phyloP scores from a whole-genome alignment of 257 asterid genomes.

The Buddleja alternifolia region DNA sequence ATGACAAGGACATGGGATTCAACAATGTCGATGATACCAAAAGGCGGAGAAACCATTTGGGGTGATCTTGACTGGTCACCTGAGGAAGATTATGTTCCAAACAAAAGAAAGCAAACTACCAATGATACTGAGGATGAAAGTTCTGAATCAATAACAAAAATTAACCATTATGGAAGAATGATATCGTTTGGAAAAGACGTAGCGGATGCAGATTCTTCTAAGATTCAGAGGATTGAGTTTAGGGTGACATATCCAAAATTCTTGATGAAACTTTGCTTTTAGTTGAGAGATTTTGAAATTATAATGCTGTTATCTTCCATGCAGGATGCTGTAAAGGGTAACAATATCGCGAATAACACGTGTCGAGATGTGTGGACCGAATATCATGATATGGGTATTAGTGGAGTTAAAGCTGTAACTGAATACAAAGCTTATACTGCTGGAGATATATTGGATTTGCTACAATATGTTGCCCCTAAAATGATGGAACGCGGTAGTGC shows the following conservation, averaged over 20 bases:
- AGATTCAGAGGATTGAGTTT: conserved; percentile 71
- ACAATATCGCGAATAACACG: conserved; percentile 58
- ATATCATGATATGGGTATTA: conserved; percentile 83
- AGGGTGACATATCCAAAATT: conserved; percentile 53
- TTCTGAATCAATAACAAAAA: conserved; percentile 37
- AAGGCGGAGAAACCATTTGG: conserved; percentile 94
- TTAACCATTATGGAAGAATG: conserved; percentile 65
- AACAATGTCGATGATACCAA: conserved; percentile 93
- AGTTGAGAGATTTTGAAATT: not conserved
- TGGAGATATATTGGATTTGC: conserved; percentile 69
- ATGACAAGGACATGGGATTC: conserved; percentile 98
- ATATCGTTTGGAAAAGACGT: conserved; percentile 79
- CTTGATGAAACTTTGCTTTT: not conserved
- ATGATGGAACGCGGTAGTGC: conserved; percentile 87
- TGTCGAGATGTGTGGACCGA: conserved; percentile 93
- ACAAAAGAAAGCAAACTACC: conserved; percentile 44
- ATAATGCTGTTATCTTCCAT: conserved; percentile 11
- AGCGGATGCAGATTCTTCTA: conserved; percentile 58
- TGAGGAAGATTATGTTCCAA: conserved; percentile 62
- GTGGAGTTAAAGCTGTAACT: conserved; percentile 71
- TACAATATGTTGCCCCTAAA: conserved; percentile 76
- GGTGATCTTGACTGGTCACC: conserved; percentile 96
- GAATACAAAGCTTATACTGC: conserved; percentile 85
- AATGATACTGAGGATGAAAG: conserved; percentile 40
- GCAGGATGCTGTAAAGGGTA: conserved; percentile 88